These are phyloP conservation scores for Chrysoporthe puriensis DNA, from an alignment of 2,329 filamentous ascomycete genomes.

Conservation along the genomic window DNA sequence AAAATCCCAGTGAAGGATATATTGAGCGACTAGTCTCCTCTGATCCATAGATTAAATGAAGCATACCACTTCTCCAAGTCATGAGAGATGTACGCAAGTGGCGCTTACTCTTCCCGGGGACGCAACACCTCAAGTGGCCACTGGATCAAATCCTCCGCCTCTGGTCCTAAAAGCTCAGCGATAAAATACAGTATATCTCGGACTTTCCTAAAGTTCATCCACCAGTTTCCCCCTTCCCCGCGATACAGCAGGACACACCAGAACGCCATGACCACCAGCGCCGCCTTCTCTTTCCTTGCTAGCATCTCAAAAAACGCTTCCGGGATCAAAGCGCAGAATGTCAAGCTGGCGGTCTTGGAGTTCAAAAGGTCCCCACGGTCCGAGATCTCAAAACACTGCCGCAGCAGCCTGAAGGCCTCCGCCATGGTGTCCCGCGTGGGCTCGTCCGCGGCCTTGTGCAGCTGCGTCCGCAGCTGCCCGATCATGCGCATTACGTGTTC, in stretches of 20 bases:
- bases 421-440: slow-evolving; percentile 20
- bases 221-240: slow-evolving; percentile 29
- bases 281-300: slow-evolving; percentile 27
- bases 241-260: slow-evolving; percentile 35
- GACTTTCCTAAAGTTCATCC: slow-evolving; percentile 31
- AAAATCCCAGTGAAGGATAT: neutral
- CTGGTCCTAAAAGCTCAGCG: slow-evolving; percentile 5
- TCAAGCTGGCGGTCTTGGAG: slow-evolving; percentile 33
- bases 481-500: slow-evolving; percentile 12
- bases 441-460: slow-evolving; percentile 20
- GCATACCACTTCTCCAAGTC: neutral
- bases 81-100: neutral
- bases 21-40: neutral
- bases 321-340: slow-evolving; percentile 29
- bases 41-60: neutral
- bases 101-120: neutral
- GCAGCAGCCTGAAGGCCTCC: slow-evolving; percentile 28
- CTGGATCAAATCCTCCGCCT: slow-evolving; percentile 15
- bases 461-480: slow-evolving; percentile 12
- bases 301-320: slow-evolving; percentile 29
- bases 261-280: slow-evolving; percentile 34
- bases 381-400: slow-evolving; percentile 32
- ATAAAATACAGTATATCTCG: slow-evolving; percentile 21
- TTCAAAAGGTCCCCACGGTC: slow-evolving; percentile 28
- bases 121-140: slow-evolving; percentile 23